Evolutionary conservation across 106 monocot species (phyloP).

Genomic region (Narthecium ossifragum): DNA sequence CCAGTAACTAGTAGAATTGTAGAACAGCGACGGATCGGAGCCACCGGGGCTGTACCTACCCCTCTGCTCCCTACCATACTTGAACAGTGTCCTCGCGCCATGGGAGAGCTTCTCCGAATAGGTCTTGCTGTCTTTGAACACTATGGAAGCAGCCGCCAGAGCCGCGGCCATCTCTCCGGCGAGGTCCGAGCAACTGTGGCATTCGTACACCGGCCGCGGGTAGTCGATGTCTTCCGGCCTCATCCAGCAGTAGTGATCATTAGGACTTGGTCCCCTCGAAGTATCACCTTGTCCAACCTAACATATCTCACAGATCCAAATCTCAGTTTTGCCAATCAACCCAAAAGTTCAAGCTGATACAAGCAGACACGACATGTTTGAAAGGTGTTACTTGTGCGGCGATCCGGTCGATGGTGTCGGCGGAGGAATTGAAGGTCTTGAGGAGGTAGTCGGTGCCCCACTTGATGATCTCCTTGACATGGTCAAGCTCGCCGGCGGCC

Average conservation of each 20-base stretch:
- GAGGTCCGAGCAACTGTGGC: constrained; percentile 73
- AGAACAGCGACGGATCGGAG: constrained; percentile 28
- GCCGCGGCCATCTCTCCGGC: constrained; percentile 86
- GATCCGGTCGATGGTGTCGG: constrained; percentile 65
- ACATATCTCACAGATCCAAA: too few relatives aligned
- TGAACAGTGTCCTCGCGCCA: constrained; percentile 61
- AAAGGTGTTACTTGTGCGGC: constrained; percentile 59
- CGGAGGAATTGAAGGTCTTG: constrained; percentile 80
- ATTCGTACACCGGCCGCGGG: constrained; percentile 61
- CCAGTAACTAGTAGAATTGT: constrained; percentile 62
- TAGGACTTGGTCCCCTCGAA: constrained; percentile 33
- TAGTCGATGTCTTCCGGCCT: constrained; percentile 78
- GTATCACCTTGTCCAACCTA: constrained; percentile 67
- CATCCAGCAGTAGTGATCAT: constrained; percentile 93
- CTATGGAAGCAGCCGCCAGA: constrained; percentile 71
- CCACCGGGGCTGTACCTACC: constrained; percentile 42
- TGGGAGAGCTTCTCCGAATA: constrained; percentile 85
- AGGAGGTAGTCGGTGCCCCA: constrained; percentile 82
- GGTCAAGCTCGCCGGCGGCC: constrained; percentile 60
- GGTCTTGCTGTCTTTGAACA: constrained; percentile 75
- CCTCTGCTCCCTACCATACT: constrained; percentile 49
- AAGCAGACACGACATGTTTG: too few relatives aligned
- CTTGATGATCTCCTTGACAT: constrained; percentile 71
- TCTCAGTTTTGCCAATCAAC: too few relatives aligned
- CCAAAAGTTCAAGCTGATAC: too few relatives aligned